Evolutionary conservation across 495 filamentous ascomycete species (phyloP), one percentile per base, ranked within the genome.

Genomic region (Hypoxylon intermedium): DNA sequence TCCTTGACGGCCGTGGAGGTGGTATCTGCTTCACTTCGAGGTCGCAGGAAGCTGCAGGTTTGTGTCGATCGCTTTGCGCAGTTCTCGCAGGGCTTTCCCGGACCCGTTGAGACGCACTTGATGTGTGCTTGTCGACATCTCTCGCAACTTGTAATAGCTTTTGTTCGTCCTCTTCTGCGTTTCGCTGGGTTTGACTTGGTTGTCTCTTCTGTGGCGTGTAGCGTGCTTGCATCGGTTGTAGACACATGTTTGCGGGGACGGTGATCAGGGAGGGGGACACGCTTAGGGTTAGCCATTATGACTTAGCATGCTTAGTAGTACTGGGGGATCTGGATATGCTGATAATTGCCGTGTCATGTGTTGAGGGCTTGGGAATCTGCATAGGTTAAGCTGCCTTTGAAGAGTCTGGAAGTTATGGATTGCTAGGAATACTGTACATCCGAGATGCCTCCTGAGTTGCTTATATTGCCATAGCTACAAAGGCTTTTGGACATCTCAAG

Each of bases 121-220:
- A 65, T 33, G 18, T 65, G 62, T 2, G 62, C 56, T 2, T 56
- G 52, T 15, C 62, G 51, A 9, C 62, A 65, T 24, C 56, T 51
- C 47, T 60, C 62, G 21, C 62, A 65, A 15, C 62, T 65, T 6
- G 56, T 65, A 11, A 65, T 55, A 0, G 62, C 62, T 11, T 65
- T 65, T 1, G 56, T 43, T 20, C 42, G 47, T 0, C 62, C 46
- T 7, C 40, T 52, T 11, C 53, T 60, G 5, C 51, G 62, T 33
- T 56, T 65, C 26, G 15, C 15, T 18, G 52, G 40, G 1, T 12
- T 16, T 16, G 38, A n/a, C 12, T 43, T 33, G 2, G 26, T 4
- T 16, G 46, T 7, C 15, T 43, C 15, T 31, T 34, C 18, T 1
- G 13, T 37, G 9, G 34, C 21, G n/a, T 40, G 21, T 3, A 9